phyloP scores from a whole-genome alignment of 1,284 basidiomycete genomes.

The Agroathelia rolfsii region DNA sequence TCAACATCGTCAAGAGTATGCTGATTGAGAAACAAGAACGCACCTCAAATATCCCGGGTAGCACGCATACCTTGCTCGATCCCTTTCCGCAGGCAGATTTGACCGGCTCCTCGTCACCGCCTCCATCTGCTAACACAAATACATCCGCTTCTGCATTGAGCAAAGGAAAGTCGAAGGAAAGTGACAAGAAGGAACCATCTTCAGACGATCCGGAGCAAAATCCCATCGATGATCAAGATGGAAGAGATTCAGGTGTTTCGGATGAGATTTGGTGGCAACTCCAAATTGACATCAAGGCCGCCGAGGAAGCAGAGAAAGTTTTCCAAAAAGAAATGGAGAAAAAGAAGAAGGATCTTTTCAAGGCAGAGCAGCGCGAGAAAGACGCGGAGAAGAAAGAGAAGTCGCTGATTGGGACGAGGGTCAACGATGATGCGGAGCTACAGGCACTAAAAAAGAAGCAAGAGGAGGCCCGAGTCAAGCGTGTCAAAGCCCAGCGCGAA shows the following conservation, averaged over 20 bases:
- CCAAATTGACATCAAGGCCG: conserved; percentile 25
- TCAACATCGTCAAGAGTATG: conserved; percentile 19
- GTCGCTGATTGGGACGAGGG: conserved; percentile 10
- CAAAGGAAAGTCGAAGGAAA: conserved; percentile 3
- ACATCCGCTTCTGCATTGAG: too few relatives aligned
- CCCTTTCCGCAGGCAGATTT: conserved; percentile 2
- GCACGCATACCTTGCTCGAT: background rate
- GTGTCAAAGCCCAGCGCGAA: conserved; percentile 15
- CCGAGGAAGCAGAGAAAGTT: conserved; percentile 13
- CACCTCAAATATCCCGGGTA: conserved; percentile 10
- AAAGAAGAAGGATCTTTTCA: too few relatives aligned
- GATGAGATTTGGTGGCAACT: conserved; percentile 35
- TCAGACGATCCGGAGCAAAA: too few relatives aligned
- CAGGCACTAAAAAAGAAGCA: conserved; percentile 17
- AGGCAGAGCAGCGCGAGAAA: conserved; percentile 8
- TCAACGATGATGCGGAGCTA: conserved; percentile 13
- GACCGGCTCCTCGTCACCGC: conserved; percentile 7
- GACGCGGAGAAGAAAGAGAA: conserved; percentile 7
- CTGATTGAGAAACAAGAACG: conserved; percentile 17
- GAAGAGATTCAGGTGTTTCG: conserved; percentile 34
- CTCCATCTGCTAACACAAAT: conserved; percentile 7
- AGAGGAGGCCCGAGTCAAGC: conserved; percentile 17
- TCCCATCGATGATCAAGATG: too few relatives aligned
- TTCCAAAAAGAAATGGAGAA: conserved; percentile 17
- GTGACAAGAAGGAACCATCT: too few relatives aligned